Evolutionary conservation across 116 monocot genomes (phyloP).

Genomic region (Dioscorea cayenensis): DNA sequence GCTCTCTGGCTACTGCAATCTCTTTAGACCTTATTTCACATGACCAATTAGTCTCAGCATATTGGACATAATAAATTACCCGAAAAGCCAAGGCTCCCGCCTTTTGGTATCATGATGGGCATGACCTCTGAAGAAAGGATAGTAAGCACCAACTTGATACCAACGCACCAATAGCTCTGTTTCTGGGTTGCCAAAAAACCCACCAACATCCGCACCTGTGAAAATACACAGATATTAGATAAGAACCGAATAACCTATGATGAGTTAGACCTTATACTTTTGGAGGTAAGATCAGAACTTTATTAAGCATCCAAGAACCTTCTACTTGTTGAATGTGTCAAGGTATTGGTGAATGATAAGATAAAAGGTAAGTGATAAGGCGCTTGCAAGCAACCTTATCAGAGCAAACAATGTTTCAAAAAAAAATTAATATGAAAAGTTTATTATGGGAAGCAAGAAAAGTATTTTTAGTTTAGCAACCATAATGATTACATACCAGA

Average conservation of each 20-base stretch:
- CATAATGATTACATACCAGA: conserved; percentile 46
- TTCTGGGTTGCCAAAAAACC: conserved; percentile 97
- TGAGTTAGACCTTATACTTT: too few species aligned
- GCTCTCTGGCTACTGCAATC: too few species aligned
- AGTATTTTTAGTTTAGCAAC: background rate
- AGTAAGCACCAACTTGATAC: conserved; percentile 95
- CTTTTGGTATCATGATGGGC: conserved; percentile 97
- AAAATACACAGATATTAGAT: conserved; percentile 8
- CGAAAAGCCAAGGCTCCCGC: conserved; percentile 98
- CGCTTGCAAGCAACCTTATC: background rate
- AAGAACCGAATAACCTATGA: background rate
- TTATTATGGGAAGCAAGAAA: too few species aligned
- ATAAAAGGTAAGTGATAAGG: background rate
- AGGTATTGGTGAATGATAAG: background rate
- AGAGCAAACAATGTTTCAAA: too few species aligned
- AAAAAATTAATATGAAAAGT: too few species aligned
- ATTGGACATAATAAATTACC: conserved; percentile 38
- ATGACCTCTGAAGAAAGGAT: conserved; percentile 97
- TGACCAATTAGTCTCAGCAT: too few species aligned
- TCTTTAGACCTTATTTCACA: too few species aligned
- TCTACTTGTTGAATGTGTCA: background rate
- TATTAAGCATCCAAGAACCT: background rate
- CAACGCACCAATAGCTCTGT: conserved; percentile 82
- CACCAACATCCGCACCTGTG: conserved; percentile 97
- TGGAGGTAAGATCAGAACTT: background rate